Base-by-base conservation (phyloP, 2,329 filamentous ascomycete genomes). In the Microdochium paspali region DNA sequence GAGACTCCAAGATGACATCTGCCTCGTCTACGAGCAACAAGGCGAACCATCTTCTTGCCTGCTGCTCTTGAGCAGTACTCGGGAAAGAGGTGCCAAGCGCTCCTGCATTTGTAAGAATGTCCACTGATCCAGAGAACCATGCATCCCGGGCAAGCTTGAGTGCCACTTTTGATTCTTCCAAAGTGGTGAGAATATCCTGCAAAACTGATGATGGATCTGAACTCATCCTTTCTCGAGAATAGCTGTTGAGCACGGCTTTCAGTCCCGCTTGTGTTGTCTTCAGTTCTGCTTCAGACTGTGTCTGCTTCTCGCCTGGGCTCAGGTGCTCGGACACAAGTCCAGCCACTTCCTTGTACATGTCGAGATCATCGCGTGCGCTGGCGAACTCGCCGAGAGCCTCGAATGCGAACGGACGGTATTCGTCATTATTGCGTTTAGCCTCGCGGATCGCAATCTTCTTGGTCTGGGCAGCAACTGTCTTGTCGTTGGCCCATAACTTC, bases 341-440 rank as follows among this genome's bases (percentile, higher is more conserved):
- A 3, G 78, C 70, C 4, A 86, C 82, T 24, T 87, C 80, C 4
- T 75, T 68, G 56, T 86, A 80, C 65, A 95, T 71, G 54, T 90
- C 79, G 15, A 88, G 60, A 57, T 90, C 85, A 23, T 76, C 73
- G 44, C 85, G 75, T 13, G 77, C 78, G 31, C 77, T 76, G n/a
- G 81, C 78, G 57, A 91, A 86, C 47, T 80, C 74, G 59, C 87
- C 90, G 4, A 96, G 70, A 28, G 80, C 82, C 47, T 71, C 70
- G 52, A 95, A 77, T 1, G 87, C 87, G 63, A 87, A 76, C 20
- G 85, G 84, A 13, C 87, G 80, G 65, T 97, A 98, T 7, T 73
- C 72, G n/a, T 82, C 79, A 58, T 96, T 96, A 60, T 90, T 91
- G 26, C 93, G 80, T 70, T 93, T 96, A 9, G 90, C 90, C 73